Conservation (phyloP, 2,329 filamentous ascomycete species). For the Pseudogymnoascus sp. region DNA sequence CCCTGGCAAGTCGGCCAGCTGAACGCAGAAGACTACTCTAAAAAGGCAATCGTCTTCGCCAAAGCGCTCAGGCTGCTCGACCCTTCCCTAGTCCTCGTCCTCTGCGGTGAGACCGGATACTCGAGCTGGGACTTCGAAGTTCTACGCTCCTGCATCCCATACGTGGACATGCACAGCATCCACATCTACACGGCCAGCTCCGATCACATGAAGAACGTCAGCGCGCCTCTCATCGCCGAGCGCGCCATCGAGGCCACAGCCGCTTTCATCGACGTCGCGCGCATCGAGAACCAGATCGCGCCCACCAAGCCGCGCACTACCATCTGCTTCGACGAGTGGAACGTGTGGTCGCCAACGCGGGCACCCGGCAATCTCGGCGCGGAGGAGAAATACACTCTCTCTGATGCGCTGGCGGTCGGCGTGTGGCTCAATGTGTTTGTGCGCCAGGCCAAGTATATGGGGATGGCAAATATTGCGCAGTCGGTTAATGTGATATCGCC, state of each 20-base stretch:
- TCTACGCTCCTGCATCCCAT: conserved; percentile 48
- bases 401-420: conserved; percentile 53
- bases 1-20: conserved; percentile 44
- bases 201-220: conserved; percentile 40
- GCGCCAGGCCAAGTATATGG: conserved; percentile 51
- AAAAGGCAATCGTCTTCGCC: conserved; percentile 49
- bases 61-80: conserved; percentile 51
- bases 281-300: conserved; percentile 44
- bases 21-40: conserved; percentile 48
- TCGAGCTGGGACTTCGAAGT: conserved; percentile 56
- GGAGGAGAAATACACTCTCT: conserved; percentile 55
- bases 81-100: conserved; percentile 50
- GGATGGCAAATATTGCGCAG: conserved; percentile 61
- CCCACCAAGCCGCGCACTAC: conserved; percentile 35
- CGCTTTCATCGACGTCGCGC: conserved; percentile 52
- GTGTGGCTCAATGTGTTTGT: conserved; percentile 59
- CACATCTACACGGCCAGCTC: conserved; percentile 51
- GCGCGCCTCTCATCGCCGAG: conserved; percentile 52
- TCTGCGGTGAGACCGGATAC: conserved; percentile 55
- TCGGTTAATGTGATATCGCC: conserved; percentile 61
- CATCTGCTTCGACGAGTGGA: conserved; percentile 65
- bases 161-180: conserved; percentile 61
- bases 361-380: conserved; percentile 54
- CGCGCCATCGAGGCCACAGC: conserved; percentile 56
- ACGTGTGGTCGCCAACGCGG: conserved; percentile 56